A percentile compares a stretch with the other conserved stretches of the same genome.
phyloP scores from a whole-genome alignment of 805 yeast species.

The Metschnikowia sp. region DNA sequence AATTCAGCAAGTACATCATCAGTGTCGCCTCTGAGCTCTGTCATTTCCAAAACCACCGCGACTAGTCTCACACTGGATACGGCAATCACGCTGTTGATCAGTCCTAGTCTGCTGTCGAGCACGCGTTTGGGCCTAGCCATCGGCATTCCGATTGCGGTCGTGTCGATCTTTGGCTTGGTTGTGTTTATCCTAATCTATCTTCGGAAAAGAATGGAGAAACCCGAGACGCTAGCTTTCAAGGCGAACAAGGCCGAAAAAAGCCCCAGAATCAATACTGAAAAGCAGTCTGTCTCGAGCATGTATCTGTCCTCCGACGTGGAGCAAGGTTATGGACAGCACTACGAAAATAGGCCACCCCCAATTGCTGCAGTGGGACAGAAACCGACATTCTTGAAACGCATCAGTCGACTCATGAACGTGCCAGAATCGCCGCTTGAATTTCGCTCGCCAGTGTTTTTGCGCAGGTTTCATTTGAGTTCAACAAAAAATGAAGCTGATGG shows the following conservation, averaged over 20 bases:
- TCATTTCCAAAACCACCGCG: background rate
- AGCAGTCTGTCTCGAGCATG: constrained; percentile 3
- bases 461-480: constrained; percentile 28
- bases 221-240: constrained; percentile 9
- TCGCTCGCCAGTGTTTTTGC: constrained; percentile 31
- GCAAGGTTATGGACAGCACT: background rate
- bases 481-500: constrained; percentile 13
- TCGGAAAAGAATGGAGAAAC: constrained; percentile 11
- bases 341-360: background rate
- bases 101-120: constrained; percentile 5
- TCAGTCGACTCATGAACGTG: constrained; percentile 23
- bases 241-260: background rate
- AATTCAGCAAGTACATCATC: background rate
- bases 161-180: constrained; percentile 21
- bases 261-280: background rate
- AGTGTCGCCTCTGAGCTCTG: background rate
- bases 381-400: constrained; percentile 6
- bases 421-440: constrained; percentile 20
- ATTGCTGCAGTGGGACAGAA: background rate
- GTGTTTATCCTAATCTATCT: constrained; percentile 10
- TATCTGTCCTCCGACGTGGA: constrained; percentile 7
- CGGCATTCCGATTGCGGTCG: constrained; percentile 31
- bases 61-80: constrained; percentile 1
- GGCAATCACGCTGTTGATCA: background rate
- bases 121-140: constrained; percentile 29